These are phyloP conservation scores for Talaromyces amestolkiae DNA, from an alignment of 2,329 filamentous ascomycete species.

Conservation along the genomic window DNA sequence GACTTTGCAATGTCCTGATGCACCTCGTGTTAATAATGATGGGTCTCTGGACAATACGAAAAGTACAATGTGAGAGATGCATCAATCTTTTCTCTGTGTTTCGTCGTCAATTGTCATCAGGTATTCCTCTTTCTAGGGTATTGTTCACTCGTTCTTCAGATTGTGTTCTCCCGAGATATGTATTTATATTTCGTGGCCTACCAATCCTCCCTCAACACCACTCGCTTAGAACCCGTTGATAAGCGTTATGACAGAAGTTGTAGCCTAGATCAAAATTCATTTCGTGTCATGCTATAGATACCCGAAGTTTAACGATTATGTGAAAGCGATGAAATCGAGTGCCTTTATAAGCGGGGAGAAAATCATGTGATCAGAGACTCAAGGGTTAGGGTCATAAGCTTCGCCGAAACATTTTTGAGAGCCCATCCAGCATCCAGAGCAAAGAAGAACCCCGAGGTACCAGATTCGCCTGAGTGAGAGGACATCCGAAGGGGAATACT, in stretches of 20 bases:
- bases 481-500: not conserved
- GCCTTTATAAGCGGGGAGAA: not conserved
- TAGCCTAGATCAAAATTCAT: not conserved
- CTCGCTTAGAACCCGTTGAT: not conserved
- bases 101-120: not conserved
- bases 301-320: no score
- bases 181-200: not conserved
- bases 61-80: not conserved
- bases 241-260: no score
- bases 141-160: no score
- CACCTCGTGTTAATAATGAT: not conserved
- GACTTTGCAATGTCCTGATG: not conserved
- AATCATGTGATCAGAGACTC: conserved; percentile 9
- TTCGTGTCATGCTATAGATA: not conserved
- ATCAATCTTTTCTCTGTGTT: not conserved
- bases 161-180: no score
- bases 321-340: not conserved
- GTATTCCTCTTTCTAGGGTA: no score
- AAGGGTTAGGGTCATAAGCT: not conserved
- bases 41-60: not conserved
- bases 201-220: not conserved
- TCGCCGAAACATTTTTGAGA: no score
- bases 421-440: no score
- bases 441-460: no score
- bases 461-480: not conserved